These are phyloP conservation scores for Chamaecrista fasciculata DNA, from an alignment of 306 rosid species.

Conservation along the genomic window DNA sequence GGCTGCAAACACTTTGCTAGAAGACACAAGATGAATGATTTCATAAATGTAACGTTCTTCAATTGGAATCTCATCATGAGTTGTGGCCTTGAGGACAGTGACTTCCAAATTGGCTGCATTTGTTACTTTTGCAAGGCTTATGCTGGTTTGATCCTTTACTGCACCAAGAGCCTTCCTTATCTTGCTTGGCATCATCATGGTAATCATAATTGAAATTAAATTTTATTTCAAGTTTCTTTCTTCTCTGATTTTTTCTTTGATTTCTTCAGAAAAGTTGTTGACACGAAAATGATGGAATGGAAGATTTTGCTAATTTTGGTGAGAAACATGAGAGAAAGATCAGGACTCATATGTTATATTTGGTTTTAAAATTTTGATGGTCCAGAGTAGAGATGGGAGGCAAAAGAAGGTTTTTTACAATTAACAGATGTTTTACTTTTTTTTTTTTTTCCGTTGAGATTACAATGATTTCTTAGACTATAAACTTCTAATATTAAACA, in stretches of 20 bases:
- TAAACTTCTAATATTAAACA: too few relatives aligned
- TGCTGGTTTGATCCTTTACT: constrained; percentile 93
- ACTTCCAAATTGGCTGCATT: constrained; percentile 66
- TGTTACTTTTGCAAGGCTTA: constrained; percentile 77
- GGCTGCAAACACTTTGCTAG: constrained; percentile 53
- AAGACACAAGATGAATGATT: constrained; percentile 51
- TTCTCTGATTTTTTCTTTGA: not conserved
- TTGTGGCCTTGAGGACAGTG: constrained; percentile 64
- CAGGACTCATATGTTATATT: too few relatives aligned
- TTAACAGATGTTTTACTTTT: too few relatives aligned
- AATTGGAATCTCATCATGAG: constrained; percentile 65
- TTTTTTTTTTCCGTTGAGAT: too few relatives aligned
- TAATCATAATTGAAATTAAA: not conserved
- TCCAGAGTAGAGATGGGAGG: not conserved
- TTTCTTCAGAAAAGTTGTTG: too few relatives aligned
- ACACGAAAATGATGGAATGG: too few relatives aligned
- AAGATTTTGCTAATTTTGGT: too few relatives aligned
- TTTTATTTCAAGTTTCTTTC: not conserved
- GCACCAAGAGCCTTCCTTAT: constrained; percentile 83
- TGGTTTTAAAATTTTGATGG: not conserved
- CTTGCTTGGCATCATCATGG: constrained; percentile 72
- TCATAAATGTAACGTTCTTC: constrained; percentile 65
- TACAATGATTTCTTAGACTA: too few relatives aligned
- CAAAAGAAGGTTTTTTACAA: too few relatives aligned
- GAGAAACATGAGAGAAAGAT: too few relatives aligned